These are phyloP conservation scores for Aspergillus melleus DNA, from an alignment of 2,329 filamentous ascomycete species.

Conservation along the genomic window DNA sequence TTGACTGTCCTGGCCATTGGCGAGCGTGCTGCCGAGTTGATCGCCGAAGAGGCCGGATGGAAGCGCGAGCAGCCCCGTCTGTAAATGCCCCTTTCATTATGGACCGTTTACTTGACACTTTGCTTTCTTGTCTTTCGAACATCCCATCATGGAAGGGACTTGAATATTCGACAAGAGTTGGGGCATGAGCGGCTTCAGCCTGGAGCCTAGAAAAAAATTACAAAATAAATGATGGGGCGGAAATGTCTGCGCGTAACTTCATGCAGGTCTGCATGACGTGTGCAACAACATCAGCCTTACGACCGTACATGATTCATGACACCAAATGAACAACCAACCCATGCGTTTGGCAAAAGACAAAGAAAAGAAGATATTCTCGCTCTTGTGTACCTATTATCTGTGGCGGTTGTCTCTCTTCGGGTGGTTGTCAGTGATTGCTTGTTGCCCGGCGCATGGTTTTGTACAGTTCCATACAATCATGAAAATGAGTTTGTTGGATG, in stretches of 20 bases:
- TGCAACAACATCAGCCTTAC: background rate
- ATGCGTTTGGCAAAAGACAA: background rate
- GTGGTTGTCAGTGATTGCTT: background rate
- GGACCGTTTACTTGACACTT: background rate
- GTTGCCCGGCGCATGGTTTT: too few relatives aligned
- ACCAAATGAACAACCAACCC: background rate
- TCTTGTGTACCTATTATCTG: background rate
- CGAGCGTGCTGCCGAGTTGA: slow-evolving; percentile 80
- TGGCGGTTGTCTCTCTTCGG: background rate
- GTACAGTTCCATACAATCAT: background rate
- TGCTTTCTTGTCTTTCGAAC: slow-evolving; percentile 11
- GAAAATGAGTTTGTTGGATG: background rate
- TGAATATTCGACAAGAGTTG: background rate
- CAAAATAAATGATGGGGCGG: background rate
- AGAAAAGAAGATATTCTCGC: background rate
- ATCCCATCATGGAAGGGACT: background rate
- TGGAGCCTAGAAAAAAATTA: background rate
- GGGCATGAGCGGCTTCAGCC: background rate
- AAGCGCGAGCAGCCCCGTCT: slow-evolving; percentile 52
- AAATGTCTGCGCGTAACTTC: background rate
- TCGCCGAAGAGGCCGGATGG: slow-evolving; percentile 72
- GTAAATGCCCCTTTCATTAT: slow-evolving; percentile 13
- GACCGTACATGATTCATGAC: background rate
- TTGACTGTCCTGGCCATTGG: slow-evolving; percentile 81
- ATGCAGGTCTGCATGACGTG: background rate